Evolutionary conservation across 768 basidiomycete species (phyloP), one percentile per base, ranked within the genome.

Genomic region (Lactarius evosmus): DNA sequence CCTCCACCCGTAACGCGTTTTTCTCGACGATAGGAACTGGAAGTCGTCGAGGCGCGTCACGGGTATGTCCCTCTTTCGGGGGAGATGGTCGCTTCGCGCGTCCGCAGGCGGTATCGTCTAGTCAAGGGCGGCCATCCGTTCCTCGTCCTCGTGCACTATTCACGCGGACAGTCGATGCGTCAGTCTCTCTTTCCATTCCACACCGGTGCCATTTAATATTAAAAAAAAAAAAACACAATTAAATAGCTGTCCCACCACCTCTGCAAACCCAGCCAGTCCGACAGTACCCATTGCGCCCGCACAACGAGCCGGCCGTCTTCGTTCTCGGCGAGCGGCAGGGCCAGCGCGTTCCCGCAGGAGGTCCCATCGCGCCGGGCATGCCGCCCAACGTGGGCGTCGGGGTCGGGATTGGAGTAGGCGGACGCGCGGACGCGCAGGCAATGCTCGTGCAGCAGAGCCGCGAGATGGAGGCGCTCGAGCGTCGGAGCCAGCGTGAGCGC

Each of bases 91-190:
- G 91, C 92, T 33, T 88, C 80, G 74, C 85, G 91, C 17, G 72
- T 85, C 53, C 82, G 92, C 54, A 78, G 89, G 55, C 84, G 89
- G 7, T 93, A 82, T 72, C 85, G 91, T 40, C 78, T 94, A 40
- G 65, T 75, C 49, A 91, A 89, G 71, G 89, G 89, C 32, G 89
- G 89, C 0, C 84, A 89, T 69, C 82, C 85, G 0, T 83, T 85
- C 59, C 80, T 93, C n/a, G 79, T 86, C 19, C 82, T 93, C 6
- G 82, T 91, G 0, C 90, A 93, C 70, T 93, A 93, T 71, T 79
- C 83, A 33, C 83, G 88, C 69, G 88, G 87, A 5, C 85, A 81
- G 12, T 66, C 78, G 9, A 78, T 80, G 52, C 81, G 89, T 91
- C 73, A 74, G 89, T 82, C 36, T 49, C 60, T 1, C 32, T 40